Conservation (phyloP, 1,139 yeast genomes). For the Nakaseomyces nivariensis region DNA sequence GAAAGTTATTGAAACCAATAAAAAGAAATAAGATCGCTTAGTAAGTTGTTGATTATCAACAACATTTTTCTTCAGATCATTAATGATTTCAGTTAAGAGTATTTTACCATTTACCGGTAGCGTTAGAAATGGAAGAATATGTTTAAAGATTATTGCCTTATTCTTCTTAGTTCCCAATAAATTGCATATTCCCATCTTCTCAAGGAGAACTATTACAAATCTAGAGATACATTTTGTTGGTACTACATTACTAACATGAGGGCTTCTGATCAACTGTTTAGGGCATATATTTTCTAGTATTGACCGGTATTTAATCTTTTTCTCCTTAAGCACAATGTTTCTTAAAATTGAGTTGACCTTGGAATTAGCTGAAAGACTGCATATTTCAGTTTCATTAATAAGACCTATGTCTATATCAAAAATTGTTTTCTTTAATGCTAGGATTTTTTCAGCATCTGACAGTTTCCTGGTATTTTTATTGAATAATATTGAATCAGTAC, state of each 20-base stretch:
- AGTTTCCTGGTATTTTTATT: not conserved
- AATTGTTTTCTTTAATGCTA: not conserved
- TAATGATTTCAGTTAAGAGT: conserved; percentile 23
- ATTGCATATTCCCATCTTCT: conserved; percentile 42
- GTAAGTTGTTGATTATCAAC: too few relatives aligned
- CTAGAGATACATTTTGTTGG: conserved; percentile 29
- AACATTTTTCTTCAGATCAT: conserved; percentile 28
- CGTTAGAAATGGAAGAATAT: conserved; percentile 35
- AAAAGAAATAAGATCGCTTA: not conserved
- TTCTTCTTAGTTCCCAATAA: conserved; percentile 50
- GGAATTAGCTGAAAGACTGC: not conserved
- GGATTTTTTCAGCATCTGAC: not conserved
- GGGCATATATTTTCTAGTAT: conserved; percentile 20
- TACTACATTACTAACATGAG: conserved; percentile 13
- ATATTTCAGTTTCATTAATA: not conserved
- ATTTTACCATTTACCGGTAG: conserved; percentile 32
- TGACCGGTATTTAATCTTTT: conserved; percentile 9
- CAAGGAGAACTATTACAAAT: conserved; percentile 36
- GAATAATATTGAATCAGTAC: not conserved
- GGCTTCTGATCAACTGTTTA: not conserved
- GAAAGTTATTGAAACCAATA: not conserved
- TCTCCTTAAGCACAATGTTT: not conserved
- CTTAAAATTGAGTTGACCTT: not conserved
- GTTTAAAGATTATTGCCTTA: conserved; percentile 33
- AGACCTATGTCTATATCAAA: not conserved